Percentiles rank a stretch among this genome's conserved stretches.
These are phyloP conservation scores for Vaucheria bursata DNA, from an alignment of 352 stramenopile species.

Conservation along the genomic window DNA sequence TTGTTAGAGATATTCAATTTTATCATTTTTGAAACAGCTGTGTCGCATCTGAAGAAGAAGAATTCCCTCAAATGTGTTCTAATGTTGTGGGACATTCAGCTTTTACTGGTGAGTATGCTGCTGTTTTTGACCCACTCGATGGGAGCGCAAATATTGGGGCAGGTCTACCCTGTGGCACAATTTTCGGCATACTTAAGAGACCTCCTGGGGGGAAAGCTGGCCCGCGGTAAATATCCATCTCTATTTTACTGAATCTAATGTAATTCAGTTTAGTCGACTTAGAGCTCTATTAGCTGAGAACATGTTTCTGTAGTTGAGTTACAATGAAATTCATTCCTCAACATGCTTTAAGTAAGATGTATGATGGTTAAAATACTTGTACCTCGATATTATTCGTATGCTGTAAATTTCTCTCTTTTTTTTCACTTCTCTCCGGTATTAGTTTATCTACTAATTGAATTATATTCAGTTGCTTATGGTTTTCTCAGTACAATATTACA, in stretches of 20 bases:
- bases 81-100: constrained; percentile 18
- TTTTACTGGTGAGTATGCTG: constrained; percentile 51
- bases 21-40: no score
- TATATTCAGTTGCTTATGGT: no score
- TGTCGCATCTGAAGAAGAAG: constrained; percentile 45
- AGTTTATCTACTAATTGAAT: constrained; percentile 4
- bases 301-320: no score
- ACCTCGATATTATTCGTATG: no score
- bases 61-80: constrained; percentile 31
- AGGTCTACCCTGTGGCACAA: constrained; percentile 73
- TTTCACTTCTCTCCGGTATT: background rate
- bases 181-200: constrained; percentile 89
- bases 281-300: no score
- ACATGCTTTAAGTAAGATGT: no score
- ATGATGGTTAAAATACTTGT: no score
- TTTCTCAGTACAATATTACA: constrained; percentile 55
- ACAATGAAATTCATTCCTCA: no score
- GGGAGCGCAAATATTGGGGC: constrained; percentile 49
- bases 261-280: no score
- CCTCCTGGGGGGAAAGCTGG: constrained; percentile 14
- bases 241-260: no score
- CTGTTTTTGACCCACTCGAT: constrained; percentile 88
- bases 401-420: background rate
- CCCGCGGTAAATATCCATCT: background rate
- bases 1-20: no score